phyloP scores from a whole-genome alignment of 2,329 filamentous ascomycete genomes.

The Venturia aucupariae region DNA sequence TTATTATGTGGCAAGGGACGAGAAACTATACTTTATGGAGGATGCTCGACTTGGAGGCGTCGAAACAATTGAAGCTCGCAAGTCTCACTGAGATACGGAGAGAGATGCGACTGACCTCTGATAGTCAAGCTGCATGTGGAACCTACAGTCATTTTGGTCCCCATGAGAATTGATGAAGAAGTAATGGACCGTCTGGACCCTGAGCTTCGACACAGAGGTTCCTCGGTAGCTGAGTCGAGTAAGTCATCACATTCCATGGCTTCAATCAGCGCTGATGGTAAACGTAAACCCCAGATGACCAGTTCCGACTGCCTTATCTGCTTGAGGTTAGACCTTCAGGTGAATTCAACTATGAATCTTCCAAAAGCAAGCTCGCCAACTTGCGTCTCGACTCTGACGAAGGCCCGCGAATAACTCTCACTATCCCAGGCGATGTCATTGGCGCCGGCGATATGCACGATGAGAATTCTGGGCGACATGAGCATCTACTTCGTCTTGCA shows the following conservation, averaged over 20 bases:
- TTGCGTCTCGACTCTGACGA: slow-evolving; percentile 44
- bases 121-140: slow-evolving; percentile 53
- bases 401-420: slow-evolving; percentile 44
- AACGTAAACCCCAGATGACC: slow-evolving; percentile 27
- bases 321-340: slow-evolving; percentile 60
- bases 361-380: slow-evolving; percentile 55
- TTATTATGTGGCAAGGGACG: slow-evolving; percentile 65
- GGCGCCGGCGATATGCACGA: slow-evolving; percentile 30
- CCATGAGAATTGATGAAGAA: slow-evolving; percentile 45
- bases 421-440: slow-evolving; percentile 50
- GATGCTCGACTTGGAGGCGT: slow-evolving; percentile 61
- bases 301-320: slow-evolving; percentile 47
- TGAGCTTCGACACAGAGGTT: slow-evolving; percentile 27
- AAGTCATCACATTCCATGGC: slow-evolving; percentile 12
- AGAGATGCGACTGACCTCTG: slow-evolving; percentile 16
- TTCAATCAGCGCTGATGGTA: neutral
- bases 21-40: slow-evolving; percentile 65
- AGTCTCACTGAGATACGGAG: slow-evolving; percentile 18
- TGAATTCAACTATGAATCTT: slow-evolving; percentile 63
- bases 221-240: slow-evolving; percentile 25
- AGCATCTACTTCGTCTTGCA: slow-evolving; percentile 58
- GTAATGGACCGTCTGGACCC: slow-evolving; percentile 37
- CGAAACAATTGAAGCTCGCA: slow-evolving; percentile 46
- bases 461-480: slow-evolving; percentile 47
- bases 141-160: slow-evolving; percentile 51